Conservation (phyloP, 2,329 filamentous ascomycete genomes). For the Scortechinia acanthostroma region DNA sequence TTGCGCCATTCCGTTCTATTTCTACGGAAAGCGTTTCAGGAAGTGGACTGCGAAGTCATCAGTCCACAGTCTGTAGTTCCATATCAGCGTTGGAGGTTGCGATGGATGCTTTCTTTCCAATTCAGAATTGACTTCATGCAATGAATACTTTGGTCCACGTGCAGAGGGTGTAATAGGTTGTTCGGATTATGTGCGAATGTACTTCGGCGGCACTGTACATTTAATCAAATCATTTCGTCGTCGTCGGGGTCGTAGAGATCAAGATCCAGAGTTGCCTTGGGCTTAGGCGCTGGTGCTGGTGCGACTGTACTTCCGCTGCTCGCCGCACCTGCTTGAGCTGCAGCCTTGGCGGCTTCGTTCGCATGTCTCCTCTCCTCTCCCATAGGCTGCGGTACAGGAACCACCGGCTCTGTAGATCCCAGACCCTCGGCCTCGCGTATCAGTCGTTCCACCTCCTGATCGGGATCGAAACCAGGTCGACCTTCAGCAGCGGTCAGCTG, state of each 20-base stretch:
- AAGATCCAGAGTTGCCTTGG: constrained; percentile 1
- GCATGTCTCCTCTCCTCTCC: neutral
- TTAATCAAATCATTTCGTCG: constrained; percentile 23
- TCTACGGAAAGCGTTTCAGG: no score
- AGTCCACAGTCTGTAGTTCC: no score
- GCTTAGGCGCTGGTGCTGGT: neutral
- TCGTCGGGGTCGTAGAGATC: constrained; percentile 7
- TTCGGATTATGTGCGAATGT: no score
- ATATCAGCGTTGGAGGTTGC: no score
- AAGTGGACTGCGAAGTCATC: no score
- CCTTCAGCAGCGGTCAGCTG: constrained; percentile 19
- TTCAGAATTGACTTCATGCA: no score
- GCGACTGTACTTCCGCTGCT: neutral
- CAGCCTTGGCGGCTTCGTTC: neutral
- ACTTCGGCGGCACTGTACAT: no score
- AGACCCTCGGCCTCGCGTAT: constrained; percentile 1
- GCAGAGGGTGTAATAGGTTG: no score
- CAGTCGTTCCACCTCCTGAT: neutral
- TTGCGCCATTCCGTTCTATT: no score
- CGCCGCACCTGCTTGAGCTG: neutral
- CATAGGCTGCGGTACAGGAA: neutral
- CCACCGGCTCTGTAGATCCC: neutral
- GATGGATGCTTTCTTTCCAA: no score
- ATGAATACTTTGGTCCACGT: no score
- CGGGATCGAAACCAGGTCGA: neutral